Conservation (phyloP, 2,329 filamentous ascomycete genomes). For the Aspergillus bombycis region DNA sequence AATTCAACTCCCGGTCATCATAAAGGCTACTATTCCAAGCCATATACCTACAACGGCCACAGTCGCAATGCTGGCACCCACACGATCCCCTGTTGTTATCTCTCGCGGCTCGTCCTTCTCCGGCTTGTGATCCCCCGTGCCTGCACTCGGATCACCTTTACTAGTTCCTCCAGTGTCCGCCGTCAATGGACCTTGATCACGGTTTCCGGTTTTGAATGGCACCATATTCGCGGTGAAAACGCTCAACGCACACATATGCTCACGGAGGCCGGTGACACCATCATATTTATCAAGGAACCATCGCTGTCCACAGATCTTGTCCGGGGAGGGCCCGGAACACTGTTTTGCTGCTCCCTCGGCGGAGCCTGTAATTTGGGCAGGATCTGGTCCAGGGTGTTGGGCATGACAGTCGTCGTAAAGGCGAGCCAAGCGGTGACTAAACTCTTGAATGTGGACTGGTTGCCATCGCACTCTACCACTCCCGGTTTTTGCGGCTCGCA, state of each 20-base stretch:
- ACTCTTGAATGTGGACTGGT: slow-evolving; percentile 68
- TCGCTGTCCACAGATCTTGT: slow-evolving; percentile 44
- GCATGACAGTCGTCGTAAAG: slow-evolving; percentile 59
- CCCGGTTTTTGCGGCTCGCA: slow-evolving; percentile 52
- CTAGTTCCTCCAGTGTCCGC: slow-evolving; percentile 60
- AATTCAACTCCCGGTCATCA: not conserved
- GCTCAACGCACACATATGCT: slow-evolving; percentile 51
- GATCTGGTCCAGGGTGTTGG: slow-evolving; percentile 56
- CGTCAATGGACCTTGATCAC: slow-evolving; percentile 44
- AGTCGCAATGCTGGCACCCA: slow-evolving; percentile 10
- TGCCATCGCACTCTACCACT: slow-evolving; percentile 33
- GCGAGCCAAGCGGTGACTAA: slow-evolving; percentile 65
- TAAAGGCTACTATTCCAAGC: not conserved
- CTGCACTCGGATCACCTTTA: slow-evolving; percentile 43
- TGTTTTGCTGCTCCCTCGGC: slow-evolving; percentile 56
- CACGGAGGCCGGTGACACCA: slow-evolving; percentile 38
- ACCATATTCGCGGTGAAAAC: slow-evolving; percentile 61
- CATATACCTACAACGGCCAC: slow-evolving; percentile 4
- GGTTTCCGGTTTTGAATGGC: slow-evolving; percentile 37
- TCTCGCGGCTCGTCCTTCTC: slow-evolving; percentile 52
- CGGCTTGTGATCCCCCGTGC: slow-evolving; percentile 22
- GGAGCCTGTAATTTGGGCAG: slow-evolving; percentile 56
- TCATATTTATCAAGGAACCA: slow-evolving; percentile 40
- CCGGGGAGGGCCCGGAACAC: slow-evolving; percentile 29
- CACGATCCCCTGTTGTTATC: slow-evolving; percentile 21